phyloP scores from a whole-genome alignment of 345 rosid species.

The Acer negundo region DNA sequence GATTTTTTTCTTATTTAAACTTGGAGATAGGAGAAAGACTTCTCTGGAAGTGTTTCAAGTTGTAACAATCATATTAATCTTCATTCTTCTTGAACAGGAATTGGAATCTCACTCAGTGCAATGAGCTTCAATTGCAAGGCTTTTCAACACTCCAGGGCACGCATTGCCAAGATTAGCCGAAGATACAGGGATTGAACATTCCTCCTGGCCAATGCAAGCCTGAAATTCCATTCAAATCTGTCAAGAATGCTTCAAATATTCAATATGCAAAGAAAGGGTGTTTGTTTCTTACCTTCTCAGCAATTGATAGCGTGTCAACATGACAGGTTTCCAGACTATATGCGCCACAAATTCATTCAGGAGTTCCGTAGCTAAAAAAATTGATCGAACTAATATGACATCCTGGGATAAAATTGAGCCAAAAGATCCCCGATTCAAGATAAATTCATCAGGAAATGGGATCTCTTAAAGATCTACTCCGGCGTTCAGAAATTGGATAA shows the following conservation, averaged over 20 bases:
- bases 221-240: constrained; percentile 28
- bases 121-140: constrained; percentile 51
- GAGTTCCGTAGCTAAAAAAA: constrained; percentile 61
- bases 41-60: not conserved
- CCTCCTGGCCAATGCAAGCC: constrained; percentile 58
- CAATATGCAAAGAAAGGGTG: not conserved
- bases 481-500: too few species aligned
- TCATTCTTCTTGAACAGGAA: not conserved
- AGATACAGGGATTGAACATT: constrained; percentile 46
- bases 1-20: not conserved
- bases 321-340: constrained; percentile 51
- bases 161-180: constrained; percentile 44
- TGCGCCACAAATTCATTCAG: constrained; percentile 55
- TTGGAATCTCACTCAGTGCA: constrained; percentile 31
- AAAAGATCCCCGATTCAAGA: too few species aligned
- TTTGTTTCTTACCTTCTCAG: constrained; percentile 42
- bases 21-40: not conserved
- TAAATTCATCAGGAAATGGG: constrained; percentile 98
- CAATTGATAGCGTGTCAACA: constrained; percentile 27
- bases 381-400: constrained; percentile 51
- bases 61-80: not conserved
- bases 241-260: not conserved
- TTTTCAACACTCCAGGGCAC: constrained; percentile 47
- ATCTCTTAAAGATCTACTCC: too few species aligned
- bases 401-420: too few species aligned